Evolutionary conservation across 169 alveolate species (phyloP).

Genomic region (Plasmodium gonderi): DNA sequence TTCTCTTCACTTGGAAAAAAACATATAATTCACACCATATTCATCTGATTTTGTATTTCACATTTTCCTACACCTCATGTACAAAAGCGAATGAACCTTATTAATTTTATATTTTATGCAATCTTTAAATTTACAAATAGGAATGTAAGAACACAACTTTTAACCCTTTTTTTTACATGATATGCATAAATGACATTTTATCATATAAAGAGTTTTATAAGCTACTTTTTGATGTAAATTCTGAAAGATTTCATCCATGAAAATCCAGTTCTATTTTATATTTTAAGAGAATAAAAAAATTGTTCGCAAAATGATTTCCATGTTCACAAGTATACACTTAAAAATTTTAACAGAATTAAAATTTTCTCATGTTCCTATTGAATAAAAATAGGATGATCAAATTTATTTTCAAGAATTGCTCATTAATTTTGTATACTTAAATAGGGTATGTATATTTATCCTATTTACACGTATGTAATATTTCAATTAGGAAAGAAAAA

Average conservation of each 20-base stretch:
- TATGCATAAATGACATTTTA: too few relatives aligned
- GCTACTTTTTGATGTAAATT: too few relatives aligned
- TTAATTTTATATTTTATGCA: background rate
- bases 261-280: background rate
- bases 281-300: background rate
- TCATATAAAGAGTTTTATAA: too few relatives aligned
- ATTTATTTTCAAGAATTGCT: background rate
- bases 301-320: background rate
- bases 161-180: background rate
- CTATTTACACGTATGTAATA: background rate
- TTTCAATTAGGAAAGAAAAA: too few relatives aligned
- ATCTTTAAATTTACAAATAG: background rate
- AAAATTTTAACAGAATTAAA: background rate
- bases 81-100: background rate
- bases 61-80: background rate
- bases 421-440: background rate
- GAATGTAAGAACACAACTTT: too few relatives aligned
- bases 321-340: background rate
- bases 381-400: background rate
- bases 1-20: background rate
- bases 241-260: too few relatives aligned
- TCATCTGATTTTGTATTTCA: background rate
- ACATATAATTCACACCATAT: background rate
- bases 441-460: too few relatives aligned
- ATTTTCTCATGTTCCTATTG: background rate